A percentile compares a stretch with the other conserved stretches of the same genome.
These are phyloP conservation scores for Suhomyces guaymorum DNA, from an alignment of 1,139 yeast genomes.

Conservation along the genomic window DNA sequence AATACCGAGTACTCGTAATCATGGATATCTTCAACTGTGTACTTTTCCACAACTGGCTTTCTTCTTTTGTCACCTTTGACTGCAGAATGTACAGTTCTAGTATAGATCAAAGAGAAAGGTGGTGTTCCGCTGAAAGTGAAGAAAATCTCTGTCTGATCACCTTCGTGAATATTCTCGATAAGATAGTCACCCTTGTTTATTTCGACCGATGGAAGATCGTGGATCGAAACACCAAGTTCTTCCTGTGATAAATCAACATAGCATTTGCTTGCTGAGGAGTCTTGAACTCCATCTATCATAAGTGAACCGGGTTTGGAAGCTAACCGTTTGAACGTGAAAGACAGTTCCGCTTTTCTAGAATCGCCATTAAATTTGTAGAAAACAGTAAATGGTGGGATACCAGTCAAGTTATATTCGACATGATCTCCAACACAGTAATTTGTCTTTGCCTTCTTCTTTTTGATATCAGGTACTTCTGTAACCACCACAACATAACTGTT, in stretches of 20 bases:
- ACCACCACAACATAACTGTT: constrained; percentile 52
- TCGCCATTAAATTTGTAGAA: constrained; percentile 71
- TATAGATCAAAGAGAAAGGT: constrained; percentile 64
- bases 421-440: constrained; percentile 91
- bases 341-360: constrained; percentile 59
- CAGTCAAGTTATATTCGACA: constrained; percentile 71
- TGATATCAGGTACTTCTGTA: constrained; percentile 75
- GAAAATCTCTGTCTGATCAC: constrained; percentile 73
- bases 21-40: constrained; percentile 69
- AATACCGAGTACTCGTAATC: constrained; percentile 66
- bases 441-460: constrained; percentile 39
- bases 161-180: constrained; percentile 87
- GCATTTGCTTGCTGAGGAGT: constrained; percentile 73
- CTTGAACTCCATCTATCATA: constrained; percentile 67
- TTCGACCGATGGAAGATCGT: constrained; percentile 89
- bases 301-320: constrained; percentile 82
- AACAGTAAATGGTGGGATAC: constrained; percentile 77
- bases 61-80: constrained; percentile 25
- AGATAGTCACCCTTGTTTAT: constrained; percentile 74
- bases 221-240: constrained; percentile 56
- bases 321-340: constrained; percentile 57
- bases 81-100: constrained; percentile 51
- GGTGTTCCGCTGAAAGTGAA: constrained; percentile 72
- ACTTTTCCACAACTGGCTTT: constrained; percentile 67
- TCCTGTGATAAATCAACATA: constrained; percentile 52